A percentile compares a stretch with the other conserved stretches of the same genome.
Evolutionary conservation across 352 stramenopile species (phyloP).

Genomic region (Plasmopara viticola): DNA sequence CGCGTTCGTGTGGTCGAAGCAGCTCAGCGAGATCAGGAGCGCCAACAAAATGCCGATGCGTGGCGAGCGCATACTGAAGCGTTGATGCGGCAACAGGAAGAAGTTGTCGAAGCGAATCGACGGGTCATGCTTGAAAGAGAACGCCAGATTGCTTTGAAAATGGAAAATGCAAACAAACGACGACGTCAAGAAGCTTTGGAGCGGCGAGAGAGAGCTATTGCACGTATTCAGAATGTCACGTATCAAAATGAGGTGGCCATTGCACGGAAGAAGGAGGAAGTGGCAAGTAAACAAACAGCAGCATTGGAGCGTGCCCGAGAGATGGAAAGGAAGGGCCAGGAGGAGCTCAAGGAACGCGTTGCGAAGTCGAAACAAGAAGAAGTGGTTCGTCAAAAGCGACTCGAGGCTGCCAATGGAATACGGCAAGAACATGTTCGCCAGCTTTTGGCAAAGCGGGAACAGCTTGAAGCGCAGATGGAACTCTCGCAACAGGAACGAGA

Average conservation of each 20-base stretch:
- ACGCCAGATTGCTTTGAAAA: constrained; percentile 46
- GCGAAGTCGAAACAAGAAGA: constrained; percentile 63
- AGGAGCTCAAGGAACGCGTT: constrained; percentile 53
- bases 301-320: constrained; percentile 44
- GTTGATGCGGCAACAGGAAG: constrained; percentile 61
- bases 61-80: constrained; percentile 56
- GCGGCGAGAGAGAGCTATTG: constrained; percentile 44
- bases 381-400: constrained; percentile 49
- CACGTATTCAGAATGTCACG: constrained; percentile 45
- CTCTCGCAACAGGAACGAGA: constrained; percentile 31
- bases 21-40: constrained; percentile 44
- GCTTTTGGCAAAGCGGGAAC: constrained; percentile 38
- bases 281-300: constrained; percentile 51
- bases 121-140: constrained; percentile 63
- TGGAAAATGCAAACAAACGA: constrained; percentile 43
- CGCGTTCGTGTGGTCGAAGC: constrained; percentile 36
- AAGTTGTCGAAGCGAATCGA: constrained; percentile 38
- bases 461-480: constrained; percentile 31
- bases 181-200: constrained; percentile 50
- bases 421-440: constrained; percentile 32
- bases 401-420: constrained; percentile 43
- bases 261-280: constrained; percentile 53
- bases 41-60: constrained; percentile 60
- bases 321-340: constrained; percentile 51
- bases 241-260: constrained; percentile 56